Conservation (phyloP, 345 rosid species). For the Angophora floribunda region DNA sequence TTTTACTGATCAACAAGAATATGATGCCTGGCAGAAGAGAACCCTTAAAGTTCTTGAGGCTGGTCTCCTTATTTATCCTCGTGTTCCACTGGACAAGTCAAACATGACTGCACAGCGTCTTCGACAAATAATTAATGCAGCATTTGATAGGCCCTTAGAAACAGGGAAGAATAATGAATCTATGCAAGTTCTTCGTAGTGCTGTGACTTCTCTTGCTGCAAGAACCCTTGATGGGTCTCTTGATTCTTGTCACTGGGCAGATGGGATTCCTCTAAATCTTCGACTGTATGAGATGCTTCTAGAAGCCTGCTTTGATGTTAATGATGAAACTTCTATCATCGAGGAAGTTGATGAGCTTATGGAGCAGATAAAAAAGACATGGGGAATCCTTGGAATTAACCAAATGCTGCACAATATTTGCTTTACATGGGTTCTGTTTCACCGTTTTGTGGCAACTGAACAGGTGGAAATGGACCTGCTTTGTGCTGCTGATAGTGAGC, state of each 20-base stretch:
- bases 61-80: conserved; percentile 84
- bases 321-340: conserved; percentile 52
- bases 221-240: conserved; percentile 72
- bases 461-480: conserved; percentile 78
- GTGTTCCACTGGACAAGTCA: conserved; percentile 64
- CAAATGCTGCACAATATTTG: conserved; percentile 82
- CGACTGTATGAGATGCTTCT: conserved; percentile 79
- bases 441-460: conserved; percentile 71
- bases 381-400: conserved; percentile 86
- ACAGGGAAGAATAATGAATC: conserved; percentile 91
- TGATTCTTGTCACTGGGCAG: conserved; percentile 96
- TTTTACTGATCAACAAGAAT: conserved; percentile 82
- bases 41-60: conserved; percentile 78
- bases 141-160: conserved; percentile 70
- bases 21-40: conserved; percentile 84
- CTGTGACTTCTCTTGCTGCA: conserved; percentile 71
- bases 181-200: conserved; percentile 87
- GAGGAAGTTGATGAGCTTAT: conserved; percentile 94
- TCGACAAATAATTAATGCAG: conserved; percentile 62
- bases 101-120: conserved; percentile 53
- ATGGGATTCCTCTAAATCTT: conserved; percentile 84
- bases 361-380: conserved; percentile 96
- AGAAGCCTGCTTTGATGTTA: conserved; percentile 78
- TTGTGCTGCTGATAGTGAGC: conserved; percentile 67
- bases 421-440: conserved; percentile 89